phyloP scores from a whole-genome alignment of 768 basidiomycete genomes.

The Trametes cingulata region DNA sequence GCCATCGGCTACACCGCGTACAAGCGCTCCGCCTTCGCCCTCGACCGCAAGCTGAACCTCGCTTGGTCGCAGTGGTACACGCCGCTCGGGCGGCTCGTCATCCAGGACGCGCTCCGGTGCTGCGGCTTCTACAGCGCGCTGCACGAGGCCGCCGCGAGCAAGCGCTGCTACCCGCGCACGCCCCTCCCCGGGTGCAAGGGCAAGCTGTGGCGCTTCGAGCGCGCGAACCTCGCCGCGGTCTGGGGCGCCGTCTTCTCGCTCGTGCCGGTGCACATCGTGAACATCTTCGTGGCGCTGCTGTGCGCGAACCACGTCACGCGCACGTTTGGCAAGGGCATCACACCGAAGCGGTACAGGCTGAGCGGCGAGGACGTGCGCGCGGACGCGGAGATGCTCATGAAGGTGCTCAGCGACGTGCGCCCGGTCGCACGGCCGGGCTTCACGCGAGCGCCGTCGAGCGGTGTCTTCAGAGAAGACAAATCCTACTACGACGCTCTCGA shows the following conservation, averaged over 20 bases:
- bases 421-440: slow-evolving; percentile 26
- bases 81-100: slow-evolving; percentile 48
- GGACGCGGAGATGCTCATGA: slow-evolving; percentile 27
- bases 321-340: slow-evolving; percentile 65
- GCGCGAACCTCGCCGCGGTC: slow-evolving; percentile 43
- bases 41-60: slow-evolving; percentile 67
- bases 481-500: slow-evolving; percentile 1
- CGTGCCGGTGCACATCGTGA: slow-evolving; percentile 59
- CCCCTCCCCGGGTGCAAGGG: slow-evolving; percentile 69
- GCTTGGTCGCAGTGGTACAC: slow-evolving; percentile 69
- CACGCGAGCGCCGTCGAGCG: slow-evolving; percentile 21
- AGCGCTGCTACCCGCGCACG: slow-evolving; percentile 60
- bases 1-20: slow-evolving; percentile 67
- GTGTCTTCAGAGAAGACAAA: slow-evolving; percentile 29
- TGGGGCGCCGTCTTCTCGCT: slow-evolving; percentile 56
- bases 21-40: slow-evolving; percentile 56
- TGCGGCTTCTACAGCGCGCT: slow-evolving; percentile 66
- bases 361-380: slow-evolving; percentile 44
- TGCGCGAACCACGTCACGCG: slow-evolving; percentile 68
- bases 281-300: slow-evolving; percentile 59
- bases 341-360: slow-evolving; percentile 59
- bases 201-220: slow-evolving; percentile 55
- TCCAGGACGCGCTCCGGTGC: slow-evolving; percentile 65
- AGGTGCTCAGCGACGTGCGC: slow-evolving; percentile 15
- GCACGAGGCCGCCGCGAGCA: slow-evolving; percentile 60